Conservation (phyloP, 495 filamentous ascomycete genomes). For the Aspergillus sclerotioniger region DNA sequence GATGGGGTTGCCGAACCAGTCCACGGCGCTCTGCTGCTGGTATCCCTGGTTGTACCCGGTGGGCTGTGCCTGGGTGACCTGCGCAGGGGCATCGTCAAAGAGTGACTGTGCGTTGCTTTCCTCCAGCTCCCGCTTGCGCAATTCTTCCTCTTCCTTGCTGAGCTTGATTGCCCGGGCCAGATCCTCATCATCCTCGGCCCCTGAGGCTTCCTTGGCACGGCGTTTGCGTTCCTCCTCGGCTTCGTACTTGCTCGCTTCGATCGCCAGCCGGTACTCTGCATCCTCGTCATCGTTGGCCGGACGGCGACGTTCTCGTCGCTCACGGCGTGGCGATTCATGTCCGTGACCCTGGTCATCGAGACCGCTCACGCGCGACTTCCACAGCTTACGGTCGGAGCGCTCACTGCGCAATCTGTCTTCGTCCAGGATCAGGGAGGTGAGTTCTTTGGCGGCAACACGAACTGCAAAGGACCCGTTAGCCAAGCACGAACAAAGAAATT, state of each 20-base stretch:
- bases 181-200: conserved; percentile 69
- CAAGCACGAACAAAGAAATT: neutral
- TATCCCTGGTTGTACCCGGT: conserved; percentile 95
- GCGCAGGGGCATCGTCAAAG: conserved; percentile 77
- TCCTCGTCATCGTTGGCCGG: conserved; percentile 75
- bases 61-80: conserved; percentile 64
- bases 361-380: conserved; percentile 94
- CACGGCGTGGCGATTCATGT: conserved; percentile 38
- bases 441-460: conserved; percentile 91
- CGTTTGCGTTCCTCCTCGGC: conserved; percentile 87
- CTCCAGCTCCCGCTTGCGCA: conserved; percentile 84
- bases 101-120: conserved; percentile 81
- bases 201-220: conserved; percentile 54
- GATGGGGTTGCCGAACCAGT: conserved; percentile 95
- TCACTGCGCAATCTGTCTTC: conserved; percentile 92
- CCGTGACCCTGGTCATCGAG: conserved; percentile 67
- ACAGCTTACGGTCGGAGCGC: conserved; percentile 85
- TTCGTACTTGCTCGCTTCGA: conserved; percentile 94
- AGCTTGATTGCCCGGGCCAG: conserved; percentile 94
- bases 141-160: conserved; percentile 90
- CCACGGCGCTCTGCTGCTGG: conserved; percentile 90
- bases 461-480: conserved; percentile 54
- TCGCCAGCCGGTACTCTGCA: conserved; percentile 84
- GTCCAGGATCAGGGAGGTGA: conserved; percentile 90
- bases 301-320: conserved; percentile 46